phyloP scores from a whole-genome alignment of 2,329 filamentous ascomycete species.

The Alternaria ventricosa region DNA sequence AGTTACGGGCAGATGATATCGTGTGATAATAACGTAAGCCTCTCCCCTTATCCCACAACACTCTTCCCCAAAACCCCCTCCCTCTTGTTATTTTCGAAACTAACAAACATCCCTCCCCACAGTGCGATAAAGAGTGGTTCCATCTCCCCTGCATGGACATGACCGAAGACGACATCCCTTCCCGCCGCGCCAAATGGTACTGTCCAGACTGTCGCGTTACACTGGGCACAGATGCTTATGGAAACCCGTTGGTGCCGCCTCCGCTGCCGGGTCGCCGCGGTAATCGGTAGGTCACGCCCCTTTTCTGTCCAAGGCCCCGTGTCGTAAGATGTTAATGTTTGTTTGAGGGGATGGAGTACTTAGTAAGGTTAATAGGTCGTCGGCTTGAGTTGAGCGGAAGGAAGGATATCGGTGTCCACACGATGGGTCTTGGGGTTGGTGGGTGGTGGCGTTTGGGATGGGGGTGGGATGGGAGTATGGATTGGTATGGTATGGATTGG shows the following conservation, averaged over 20 bases:
- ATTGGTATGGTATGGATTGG: background rate
- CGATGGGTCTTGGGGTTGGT: background rate
- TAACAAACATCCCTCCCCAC: constrained; percentile 15
- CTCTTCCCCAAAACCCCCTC: background rate
- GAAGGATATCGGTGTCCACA: background rate
- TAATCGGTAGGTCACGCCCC: constrained; percentile 45
- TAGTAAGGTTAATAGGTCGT: constrained; percentile 24
- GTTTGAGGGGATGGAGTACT: constrained; percentile 45
- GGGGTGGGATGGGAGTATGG: background rate
- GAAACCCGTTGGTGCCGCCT: constrained; percentile 42
- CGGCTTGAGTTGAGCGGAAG: constrained; percentile 15
- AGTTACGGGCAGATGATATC: constrained; percentile 85
- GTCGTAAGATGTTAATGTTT: constrained; percentile 38
- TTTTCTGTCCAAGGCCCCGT: constrained; percentile 14
- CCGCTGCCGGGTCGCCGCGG: constrained; percentile 41
- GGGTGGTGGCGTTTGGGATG: background rate
- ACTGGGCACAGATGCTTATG: constrained; percentile 40
- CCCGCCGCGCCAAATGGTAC: constrained; percentile 81
- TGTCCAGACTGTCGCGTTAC: constrained; percentile 70
- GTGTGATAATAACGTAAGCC: constrained; percentile 73
- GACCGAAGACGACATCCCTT: constrained; percentile 64
- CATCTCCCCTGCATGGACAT: constrained; percentile 79
- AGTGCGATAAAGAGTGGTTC: constrained; percentile 86
- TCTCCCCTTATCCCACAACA: background rate
- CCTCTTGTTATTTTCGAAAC: background rate